A percentile compares a stretch with the other conserved stretches of the same genome.
Evolutionary conservation across 2,329 filamentous ascomycete genomes (phyloP).

Genomic region (Clonostachys solani): DNA sequence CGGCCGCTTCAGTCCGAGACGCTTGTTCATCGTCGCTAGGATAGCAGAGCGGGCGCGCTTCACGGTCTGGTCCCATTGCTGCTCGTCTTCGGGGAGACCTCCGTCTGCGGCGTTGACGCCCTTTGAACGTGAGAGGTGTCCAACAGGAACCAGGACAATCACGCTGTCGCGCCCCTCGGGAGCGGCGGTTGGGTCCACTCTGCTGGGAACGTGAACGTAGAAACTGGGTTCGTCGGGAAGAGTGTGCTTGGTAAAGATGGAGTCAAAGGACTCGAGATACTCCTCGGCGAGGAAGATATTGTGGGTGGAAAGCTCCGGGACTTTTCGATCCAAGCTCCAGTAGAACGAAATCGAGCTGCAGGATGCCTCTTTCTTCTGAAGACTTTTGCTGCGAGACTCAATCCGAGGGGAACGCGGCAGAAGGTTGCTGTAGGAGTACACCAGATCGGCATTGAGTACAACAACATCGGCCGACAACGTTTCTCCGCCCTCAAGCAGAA

Average conservation of each 20-base stretch:
- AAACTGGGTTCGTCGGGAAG: constrained; percentile 68
- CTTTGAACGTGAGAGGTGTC: constrained; percentile 54
- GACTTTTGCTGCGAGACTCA: constrained; percentile 27
- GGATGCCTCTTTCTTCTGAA: constrained; percentile 49
- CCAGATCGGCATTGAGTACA: constrained; percentile 68
- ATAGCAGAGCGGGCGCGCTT: constrained; percentile 54
- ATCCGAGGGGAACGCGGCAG: constrained; percentile 45
- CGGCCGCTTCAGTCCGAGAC: constrained; percentile 45
- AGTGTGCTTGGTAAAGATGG: constrained; percentile 66
- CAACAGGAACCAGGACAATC: constrained; percentile 68
- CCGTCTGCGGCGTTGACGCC: constrained; percentile 6
- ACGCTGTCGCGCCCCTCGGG: constrained; percentile 61
- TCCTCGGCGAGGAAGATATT: constrained; percentile 76
- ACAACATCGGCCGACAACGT: constrained; percentile 60
- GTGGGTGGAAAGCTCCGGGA: constrained; percentile 63
- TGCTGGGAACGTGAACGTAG: constrained; percentile 72
- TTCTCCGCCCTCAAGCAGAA: constrained; percentile 54
- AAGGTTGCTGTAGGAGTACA: constrained; percentile 70
- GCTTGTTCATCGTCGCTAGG: constrained; percentile 53
- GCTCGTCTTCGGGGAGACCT: constrained; percentile 20
- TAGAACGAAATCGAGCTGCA: constrained; percentile 76
- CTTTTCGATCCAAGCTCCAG: constrained; percentile 59
- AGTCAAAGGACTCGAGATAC: constrained; percentile 70
- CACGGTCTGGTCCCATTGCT: constrained; percentile 61
- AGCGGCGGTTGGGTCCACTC: constrained; percentile 64